phyloP scores from a whole-genome alignment of 2,329 filamentous ascomycete species.

The Phialophora macrospora region DNA sequence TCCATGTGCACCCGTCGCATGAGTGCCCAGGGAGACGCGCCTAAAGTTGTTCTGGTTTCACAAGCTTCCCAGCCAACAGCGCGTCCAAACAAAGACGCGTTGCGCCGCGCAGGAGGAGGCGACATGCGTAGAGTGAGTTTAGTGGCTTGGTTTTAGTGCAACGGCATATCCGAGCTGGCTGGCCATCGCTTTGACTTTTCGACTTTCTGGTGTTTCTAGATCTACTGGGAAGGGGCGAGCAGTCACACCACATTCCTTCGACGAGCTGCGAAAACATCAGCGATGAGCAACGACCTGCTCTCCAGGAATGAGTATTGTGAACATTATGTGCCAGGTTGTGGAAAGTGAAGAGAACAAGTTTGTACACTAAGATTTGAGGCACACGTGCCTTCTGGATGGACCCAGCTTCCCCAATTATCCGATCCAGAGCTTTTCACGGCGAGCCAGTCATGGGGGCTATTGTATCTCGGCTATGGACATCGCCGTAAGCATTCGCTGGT shows the following conservation, averaged over 20 bases:
- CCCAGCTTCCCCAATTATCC: neutral
- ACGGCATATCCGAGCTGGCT: neutral
- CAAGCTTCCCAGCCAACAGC: conserved; percentile 10
- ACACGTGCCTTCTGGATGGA: neutral
- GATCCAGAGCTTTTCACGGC: neutral
- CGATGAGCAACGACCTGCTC: neutral
- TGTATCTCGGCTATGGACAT: neutral
- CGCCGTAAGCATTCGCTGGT: no score
- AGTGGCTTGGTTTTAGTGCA: conserved; percentile 10
- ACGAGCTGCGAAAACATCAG: neutral
- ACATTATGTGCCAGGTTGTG: neutral
- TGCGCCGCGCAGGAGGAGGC: neutral
- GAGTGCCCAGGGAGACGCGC: neutral
- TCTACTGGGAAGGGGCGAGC: neutral
- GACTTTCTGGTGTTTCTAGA: neutral
- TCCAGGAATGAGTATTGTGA: neutral
- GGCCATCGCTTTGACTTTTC: neutral
- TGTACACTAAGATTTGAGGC: neutral
- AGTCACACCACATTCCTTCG: neutral
- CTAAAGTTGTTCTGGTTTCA: conserved; percentile 1
- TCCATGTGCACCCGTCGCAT: neutral
- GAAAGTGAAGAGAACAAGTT: neutral
- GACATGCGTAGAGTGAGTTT: neutral
- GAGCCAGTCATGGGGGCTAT: neutral
- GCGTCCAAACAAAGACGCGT: conserved; percentile 4